These are phyloP conservation scores for Aspergillus sp. DNA, from an alignment of 2,329 filamentous ascomycete genomes.

Conservation along the genomic window DNA sequence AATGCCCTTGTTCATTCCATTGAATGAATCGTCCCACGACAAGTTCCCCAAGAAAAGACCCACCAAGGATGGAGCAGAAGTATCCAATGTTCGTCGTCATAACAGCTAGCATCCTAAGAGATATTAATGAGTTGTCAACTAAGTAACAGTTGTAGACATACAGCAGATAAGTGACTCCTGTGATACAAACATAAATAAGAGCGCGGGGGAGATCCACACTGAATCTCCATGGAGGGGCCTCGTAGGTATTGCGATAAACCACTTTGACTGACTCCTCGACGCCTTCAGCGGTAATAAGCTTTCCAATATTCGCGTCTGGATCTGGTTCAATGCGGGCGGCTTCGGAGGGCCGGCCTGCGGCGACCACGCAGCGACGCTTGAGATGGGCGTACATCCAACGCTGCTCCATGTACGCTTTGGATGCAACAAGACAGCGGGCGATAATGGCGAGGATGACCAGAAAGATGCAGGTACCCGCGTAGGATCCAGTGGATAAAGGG, in stretches of 20 bases:
- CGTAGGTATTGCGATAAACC: constrained; percentile 57
- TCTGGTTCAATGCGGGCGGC: constrained; percentile 61
- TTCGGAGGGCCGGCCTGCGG: constrained; percentile 63
- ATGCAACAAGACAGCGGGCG: constrained; percentile 70
- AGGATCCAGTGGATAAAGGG: constrained; percentile 66
- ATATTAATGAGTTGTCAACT: no score
- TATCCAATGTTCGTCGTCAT: constrained; percentile 90
- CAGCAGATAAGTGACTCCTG: constrained; percentile 82
- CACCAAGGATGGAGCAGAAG: constrained; percentile 75
- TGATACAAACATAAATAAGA: constrained; percentile 66
- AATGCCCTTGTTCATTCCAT: constrained; percentile 33
- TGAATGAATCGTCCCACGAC: constrained; percentile 69
- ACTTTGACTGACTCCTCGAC: constrained; percentile 78
- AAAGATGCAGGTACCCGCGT: constrained; percentile 91
- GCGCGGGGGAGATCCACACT: constrained; percentile 76
- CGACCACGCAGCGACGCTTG: constrained; percentile 73
- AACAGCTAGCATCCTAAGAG: constrained; percentile 77
- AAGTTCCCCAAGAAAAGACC: constrained; percentile 83
- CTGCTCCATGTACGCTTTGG: constrained; percentile 60
- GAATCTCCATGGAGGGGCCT: constrained; percentile 72
- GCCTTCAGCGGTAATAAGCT: constrained; percentile 70
- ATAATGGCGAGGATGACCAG: constrained; percentile 72
- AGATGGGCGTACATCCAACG: constrained; percentile 71
- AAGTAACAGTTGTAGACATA: constrained; percentile 51
- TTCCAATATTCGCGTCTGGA: constrained; percentile 62